Evolutionary conservation across 164 flowering plant genomes (phyloP).

Genomic region (Saururus chinensis): DNA sequence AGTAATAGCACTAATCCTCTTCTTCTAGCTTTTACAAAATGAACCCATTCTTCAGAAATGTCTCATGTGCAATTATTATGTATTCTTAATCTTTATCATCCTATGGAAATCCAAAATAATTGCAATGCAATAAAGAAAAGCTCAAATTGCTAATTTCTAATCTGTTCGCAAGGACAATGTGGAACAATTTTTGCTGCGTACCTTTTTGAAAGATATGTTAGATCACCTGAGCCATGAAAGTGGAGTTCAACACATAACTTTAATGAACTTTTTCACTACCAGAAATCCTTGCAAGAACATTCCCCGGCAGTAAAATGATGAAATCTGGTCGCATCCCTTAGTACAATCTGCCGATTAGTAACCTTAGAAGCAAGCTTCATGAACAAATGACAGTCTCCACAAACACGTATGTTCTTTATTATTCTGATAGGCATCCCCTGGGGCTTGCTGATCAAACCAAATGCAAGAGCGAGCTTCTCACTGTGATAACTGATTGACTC

Average conservation of each 20-base stretch:
- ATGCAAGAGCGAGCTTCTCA: slow-evolving; percentile 55
- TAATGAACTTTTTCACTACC: slow-evolving; percentile 18
- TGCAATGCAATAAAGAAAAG: no score
- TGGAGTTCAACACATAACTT: not conserved
- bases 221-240: not conserved
- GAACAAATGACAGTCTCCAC: slow-evolving; percentile 45
- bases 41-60: no score
- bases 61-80: no score
- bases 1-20: no score
- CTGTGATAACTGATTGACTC: slow-evolving; percentile 41
- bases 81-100: no score
- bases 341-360: slow-evolving; percentile 19
- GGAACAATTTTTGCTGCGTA: not conserved
- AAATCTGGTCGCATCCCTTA: slow-evolving; percentile 45
- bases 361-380: slow-evolving; percentile 44
- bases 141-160: no score
- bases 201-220: not conserved
- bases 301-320: slow-evolving; percentile 27
- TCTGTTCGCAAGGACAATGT: no score
- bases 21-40: no score
- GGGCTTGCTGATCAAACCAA: slow-evolving; percentile 33
- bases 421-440: slow-evolving; percentile 32
- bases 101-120: no score
- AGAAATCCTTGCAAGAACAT: slow-evolving; percentile 53
- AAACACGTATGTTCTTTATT: slow-evolving; percentile 49